phyloP scores from a whole-genome alignment of 768 basidiomycete genomes.

The Trametopsis cervina region DNA sequence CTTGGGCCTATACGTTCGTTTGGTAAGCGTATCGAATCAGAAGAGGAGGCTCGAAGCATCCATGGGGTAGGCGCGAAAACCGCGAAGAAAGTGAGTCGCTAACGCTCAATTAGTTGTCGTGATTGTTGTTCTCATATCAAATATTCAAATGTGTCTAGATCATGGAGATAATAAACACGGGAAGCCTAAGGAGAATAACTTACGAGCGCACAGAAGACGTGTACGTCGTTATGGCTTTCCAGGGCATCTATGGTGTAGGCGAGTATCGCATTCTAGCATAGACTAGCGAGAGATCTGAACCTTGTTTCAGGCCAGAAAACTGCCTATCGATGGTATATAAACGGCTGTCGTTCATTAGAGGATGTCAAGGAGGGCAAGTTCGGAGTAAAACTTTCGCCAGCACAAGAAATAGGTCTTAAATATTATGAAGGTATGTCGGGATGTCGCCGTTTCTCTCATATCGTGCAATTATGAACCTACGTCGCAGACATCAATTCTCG shows the following conservation, averaged over 20 bases:
- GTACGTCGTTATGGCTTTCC: constrained; percentile 48
- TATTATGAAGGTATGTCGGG: constrained; percentile 57
- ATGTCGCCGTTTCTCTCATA: background rate
- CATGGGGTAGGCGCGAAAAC: constrained; percentile 69
- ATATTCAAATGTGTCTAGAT: too few species aligned
- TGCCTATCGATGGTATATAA: constrained; percentile 68
- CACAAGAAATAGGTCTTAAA: constrained; percentile 60
- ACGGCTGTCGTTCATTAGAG: constrained; percentile 71
- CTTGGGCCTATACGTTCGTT: constrained; percentile 51
- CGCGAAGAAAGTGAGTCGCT: constrained; percentile 62
- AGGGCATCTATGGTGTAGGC: constrained; percentile 87
- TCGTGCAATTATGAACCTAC: background rate
- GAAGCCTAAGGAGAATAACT: constrained; percentile 57
- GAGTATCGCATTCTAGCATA: constrained; percentile 19
- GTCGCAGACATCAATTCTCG: constrained; percentile 69
- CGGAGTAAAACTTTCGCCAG: constrained; percentile 51
- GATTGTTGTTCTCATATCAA: too few species aligned
- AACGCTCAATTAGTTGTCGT: too few species aligned
- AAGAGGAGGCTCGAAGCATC: constrained; percentile 53
- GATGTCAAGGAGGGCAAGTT: constrained; percentile 58
- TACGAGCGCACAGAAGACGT: constrained; percentile 66
- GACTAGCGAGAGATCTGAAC: background rate
- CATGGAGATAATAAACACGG: constrained; percentile 74
- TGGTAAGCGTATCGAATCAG: constrained; percentile 50
- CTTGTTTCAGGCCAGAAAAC: constrained; percentile 44